Evolutionary conservation across 176 grass and related monocot species (phyloP).

Genomic region (Hsuehochloa calcarea): DNA sequence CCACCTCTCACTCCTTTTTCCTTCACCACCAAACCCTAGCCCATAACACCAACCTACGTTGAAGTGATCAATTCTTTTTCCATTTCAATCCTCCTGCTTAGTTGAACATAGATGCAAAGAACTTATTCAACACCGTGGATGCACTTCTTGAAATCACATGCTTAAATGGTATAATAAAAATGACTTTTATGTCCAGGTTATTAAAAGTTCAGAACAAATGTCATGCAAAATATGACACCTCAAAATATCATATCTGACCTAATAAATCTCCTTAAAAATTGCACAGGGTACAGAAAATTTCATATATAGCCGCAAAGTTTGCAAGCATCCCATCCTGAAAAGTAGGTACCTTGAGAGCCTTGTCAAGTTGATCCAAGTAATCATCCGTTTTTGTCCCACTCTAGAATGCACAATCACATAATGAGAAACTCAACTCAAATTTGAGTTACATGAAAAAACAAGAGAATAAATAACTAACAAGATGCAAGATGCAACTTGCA

Average conservation of each 20-base stretch:
- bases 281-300: neutral
- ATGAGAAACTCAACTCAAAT: slow-evolving; percentile 15
- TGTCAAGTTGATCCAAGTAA: slow-evolving; percentile 83
- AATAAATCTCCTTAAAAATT: neutral
- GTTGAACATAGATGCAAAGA: slow-evolving; percentile 16
- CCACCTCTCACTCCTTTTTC: too few species aligned
- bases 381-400: slow-evolving; percentile 78
- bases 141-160: neutral
- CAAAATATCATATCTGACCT: neutral
- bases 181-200: neutral
- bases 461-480: slow-evolving; percentile 4
- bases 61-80: neutral
- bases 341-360: slow-evolving; percentile 66
- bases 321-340: neutral
- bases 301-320: neutral
- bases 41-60: neutral
- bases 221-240: neutral
- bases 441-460: neutral
- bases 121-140: neutral
- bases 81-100: neutral
- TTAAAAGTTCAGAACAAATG: neutral
- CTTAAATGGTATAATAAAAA: neutral
- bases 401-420: slow-evolving; percentile 42
- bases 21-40: too few species aligned
- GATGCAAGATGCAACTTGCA: slow-evolving; percentile 43